Base-by-base conservation (phyloP, 1,284 basidiomycete species). In the Apiotrichum siamense region DNA sequence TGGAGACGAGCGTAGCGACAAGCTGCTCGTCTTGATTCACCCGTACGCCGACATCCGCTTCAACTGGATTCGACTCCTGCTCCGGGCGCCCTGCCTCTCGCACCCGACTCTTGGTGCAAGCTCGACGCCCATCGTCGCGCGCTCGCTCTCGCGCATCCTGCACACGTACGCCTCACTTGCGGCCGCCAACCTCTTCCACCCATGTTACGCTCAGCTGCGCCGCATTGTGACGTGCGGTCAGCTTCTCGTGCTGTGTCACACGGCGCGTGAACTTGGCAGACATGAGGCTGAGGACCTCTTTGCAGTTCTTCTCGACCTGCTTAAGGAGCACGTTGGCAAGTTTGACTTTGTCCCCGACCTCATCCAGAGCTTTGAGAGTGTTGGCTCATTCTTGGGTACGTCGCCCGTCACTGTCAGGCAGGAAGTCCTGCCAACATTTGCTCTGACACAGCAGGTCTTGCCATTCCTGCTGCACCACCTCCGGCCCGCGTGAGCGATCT, bases 61-160 rank as follows among this genome's bases (percentile, higher is more conserved):
- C 37, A 55, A 62, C 42, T 64, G 62, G 63, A 54, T 65, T 15
- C 59, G 61, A 2, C 55, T 65, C 21, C 49, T 63, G 7, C 53
- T 65, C 15, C 54, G 57, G 38, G 54, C 53, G 4, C 59, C 59
- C 9, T 47, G 47, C 43, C 26, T 58, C 21, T 47, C 50, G 33
- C 58, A 59, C 32, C 52, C 53, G 2, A 55, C 49, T 13, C 54
- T 54, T 24, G 54, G 49, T 29, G 50, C 56, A n/a, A 50, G 47
- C n/a, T 51, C 52, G 2, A 50, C 50, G 20, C 53, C 51, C 13
- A 57, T 62, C 24, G 49, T 63, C 32, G 55, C 57, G 1, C 57
- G 62, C 21, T 51, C 57, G 20, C 32, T 60, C 17, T 46, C 58
- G 10, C 58, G 61, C 21, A 59, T 63, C 25, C 42, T 65, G 13